These are phyloP conservation scores for Ceratocystis colombiana DNA, from an alignment of 2,329 filamentous ascomycete genomes.

Conservation along the genomic window DNA sequence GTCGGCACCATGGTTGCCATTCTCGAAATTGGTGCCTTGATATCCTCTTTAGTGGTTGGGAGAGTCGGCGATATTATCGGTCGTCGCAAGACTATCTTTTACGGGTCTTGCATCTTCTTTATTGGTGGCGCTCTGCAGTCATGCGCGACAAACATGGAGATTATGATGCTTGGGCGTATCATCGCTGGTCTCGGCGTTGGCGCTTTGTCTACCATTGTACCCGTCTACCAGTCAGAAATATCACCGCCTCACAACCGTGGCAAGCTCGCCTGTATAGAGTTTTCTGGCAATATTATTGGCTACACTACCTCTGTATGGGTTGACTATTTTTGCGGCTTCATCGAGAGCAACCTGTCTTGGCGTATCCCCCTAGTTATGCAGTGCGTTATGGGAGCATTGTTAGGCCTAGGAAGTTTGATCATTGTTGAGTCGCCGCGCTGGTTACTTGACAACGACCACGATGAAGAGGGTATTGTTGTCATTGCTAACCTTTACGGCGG, in stretches of 20 bases:
- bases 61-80: conserved; percentile 87
- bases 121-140: conserved; percentile 77
- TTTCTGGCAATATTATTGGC: conserved; percentile 91
- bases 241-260: conserved; percentile 93
- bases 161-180: conserved; percentile 80
- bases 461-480: conserved; percentile 95
- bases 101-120: conserved; percentile 82
- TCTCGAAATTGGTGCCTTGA: conserved; percentile 83
- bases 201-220: conserved; percentile 82
- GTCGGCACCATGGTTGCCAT: conserved; percentile 98
- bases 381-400: conserved; percentile 81
- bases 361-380: conserved; percentile 83
- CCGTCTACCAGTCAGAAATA: conserved; percentile 89
- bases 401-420: conserved; percentile 75
- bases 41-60: conserved; percentile 77
- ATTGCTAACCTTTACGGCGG: conserved; percentile 96
- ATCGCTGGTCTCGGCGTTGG: conserved; percentile 79
- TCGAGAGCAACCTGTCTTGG: conserved; percentile 78
- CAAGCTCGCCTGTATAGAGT: conserved; percentile 94
- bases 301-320: conserved; percentile 98
- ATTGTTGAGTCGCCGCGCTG: conserved; percentile 98
- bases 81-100: conserved; percentile 79
- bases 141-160: conserved; percentile 68
- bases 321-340: conserved; percentile 92
- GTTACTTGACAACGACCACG: conserved; percentile 94